Percentiles rank a stretch among this genome's conserved stretches.
phyloP scores from a whole-genome alignment of 139 green algal species.

The Helicosporidium sp. region DNA sequence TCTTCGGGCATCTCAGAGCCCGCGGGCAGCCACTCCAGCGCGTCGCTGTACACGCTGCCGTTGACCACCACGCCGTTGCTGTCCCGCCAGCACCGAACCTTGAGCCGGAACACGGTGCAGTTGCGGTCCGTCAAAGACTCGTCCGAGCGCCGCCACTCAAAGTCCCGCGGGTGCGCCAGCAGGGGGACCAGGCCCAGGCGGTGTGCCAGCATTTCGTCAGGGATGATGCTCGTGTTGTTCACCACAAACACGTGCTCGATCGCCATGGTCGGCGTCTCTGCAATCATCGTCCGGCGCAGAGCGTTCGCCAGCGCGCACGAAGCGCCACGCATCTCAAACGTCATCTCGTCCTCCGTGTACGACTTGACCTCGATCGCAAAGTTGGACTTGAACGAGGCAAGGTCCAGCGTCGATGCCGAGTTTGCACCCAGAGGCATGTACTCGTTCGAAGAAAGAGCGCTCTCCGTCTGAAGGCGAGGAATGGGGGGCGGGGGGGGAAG shows the following conservation, averaged over 20 bases:
- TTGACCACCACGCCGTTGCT: too few relatives aligned
- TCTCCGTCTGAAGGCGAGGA: conserved; percentile 34
- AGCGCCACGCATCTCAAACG: conserved; percentile 82
- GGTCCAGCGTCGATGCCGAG: conserved; percentile 58
- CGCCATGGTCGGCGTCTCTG: conserved; percentile 86
- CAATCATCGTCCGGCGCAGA: conserved; percentile 78
- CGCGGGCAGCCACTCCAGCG: conserved; percentile 60
- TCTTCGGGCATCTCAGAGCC: conserved; percentile 75
- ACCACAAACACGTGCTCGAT: conserved; percentile 94
- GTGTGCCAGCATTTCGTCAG: conserved; percentile 81
- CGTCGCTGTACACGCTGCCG: conserved; percentile 18
- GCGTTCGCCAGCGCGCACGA: conserved; percentile 66
- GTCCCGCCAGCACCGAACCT: conserved; percentile 30
- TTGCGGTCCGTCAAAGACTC: conserved; percentile 36
- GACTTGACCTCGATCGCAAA: conserved; percentile 31
- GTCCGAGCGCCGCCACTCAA: conserved; percentile 30
- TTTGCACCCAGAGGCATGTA: conserved; percentile 46
- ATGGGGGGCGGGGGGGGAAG: not conserved
- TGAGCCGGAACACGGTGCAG: conserved; percentile 47
- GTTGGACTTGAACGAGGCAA: conserved; percentile 40
- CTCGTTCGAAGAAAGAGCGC: conserved; percentile 34
- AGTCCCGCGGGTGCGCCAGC: conserved; percentile 47
- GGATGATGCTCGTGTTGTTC: conserved; percentile 91
- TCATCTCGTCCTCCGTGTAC: conserved; percentile 34
- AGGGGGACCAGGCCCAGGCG: conserved; percentile 80